Conservation (phyloP, 192 early-diverging fungal species). For the Umbelopsis isabellina region DNA sequence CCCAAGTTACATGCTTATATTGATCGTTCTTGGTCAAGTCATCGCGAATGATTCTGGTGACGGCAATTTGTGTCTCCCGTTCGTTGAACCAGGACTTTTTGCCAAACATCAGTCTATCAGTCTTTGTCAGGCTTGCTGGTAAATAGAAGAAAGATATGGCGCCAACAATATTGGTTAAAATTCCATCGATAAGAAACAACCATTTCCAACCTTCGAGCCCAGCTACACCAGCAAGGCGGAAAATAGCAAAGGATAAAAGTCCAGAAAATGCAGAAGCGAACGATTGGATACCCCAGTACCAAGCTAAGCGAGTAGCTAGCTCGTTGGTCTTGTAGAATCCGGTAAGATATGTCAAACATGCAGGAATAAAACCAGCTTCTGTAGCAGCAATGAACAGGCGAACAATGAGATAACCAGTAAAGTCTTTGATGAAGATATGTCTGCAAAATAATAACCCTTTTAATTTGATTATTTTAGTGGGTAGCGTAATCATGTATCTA, state of each 20-base stretch:
- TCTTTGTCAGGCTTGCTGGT: slow-evolving; percentile 50
- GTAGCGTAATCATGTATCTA: no score
- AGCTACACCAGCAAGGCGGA: slow-evolving; percentile 53
- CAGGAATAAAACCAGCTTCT: slow-evolving; percentile 52
- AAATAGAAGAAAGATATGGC: slow-evolving; percentile 52
- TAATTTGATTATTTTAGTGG: slow-evolving; percentile 30
- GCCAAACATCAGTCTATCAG: slow-evolving; percentile 30
- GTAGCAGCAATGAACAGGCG: slow-evolving; percentile 56
- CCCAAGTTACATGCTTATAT: slow-evolving; percentile 23
- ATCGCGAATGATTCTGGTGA: slow-evolving; percentile 63
- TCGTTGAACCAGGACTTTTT: slow-evolving; percentile 53
- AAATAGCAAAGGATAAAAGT: slow-evolving; percentile 58
- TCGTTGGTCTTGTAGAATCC: slow-evolving; percentile 55
- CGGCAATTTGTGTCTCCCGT: slow-evolving; percentile 56
- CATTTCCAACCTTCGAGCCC: slow-evolving; percentile 69
- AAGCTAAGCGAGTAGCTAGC: slow-evolving; percentile 49
- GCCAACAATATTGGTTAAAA: slow-evolving; percentile 37
- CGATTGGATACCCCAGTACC: slow-evolving; percentile 55
- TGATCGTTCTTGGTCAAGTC: slow-evolving; percentile 57
- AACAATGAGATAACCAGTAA: slow-evolving; percentile 44
- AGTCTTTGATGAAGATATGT: slow-evolving; percentile 46
- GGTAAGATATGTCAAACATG: slow-evolving; percentile 50
- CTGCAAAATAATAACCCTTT: slow-evolving; percentile 46
- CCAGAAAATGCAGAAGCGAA: slow-evolving; percentile 58
- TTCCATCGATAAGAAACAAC: slow-evolving; percentile 67